These are phyloP conservation scores for Phycomyces blakesleeanus DNA, from an alignment of 192 early-diverging fungal genomes.

Conservation along the genomic window DNA sequence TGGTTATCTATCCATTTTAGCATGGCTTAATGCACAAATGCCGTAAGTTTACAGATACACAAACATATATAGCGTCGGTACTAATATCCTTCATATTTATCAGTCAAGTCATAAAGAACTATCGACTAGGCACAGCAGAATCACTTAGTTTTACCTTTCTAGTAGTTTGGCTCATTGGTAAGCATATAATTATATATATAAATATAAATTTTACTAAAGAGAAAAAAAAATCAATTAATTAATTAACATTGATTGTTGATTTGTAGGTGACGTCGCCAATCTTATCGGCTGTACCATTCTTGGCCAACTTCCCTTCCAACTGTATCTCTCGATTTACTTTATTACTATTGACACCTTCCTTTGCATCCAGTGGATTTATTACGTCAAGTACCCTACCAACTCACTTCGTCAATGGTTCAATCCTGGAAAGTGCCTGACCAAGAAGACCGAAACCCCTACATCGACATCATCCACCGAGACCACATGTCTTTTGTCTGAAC, in stretches of 20 bases:
- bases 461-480: too few relatives aligned
- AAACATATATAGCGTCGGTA: not conserved
- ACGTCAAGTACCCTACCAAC: constrained; percentile 20
- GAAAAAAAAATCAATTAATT: constrained; percentile 1
- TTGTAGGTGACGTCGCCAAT: constrained; percentile 64
- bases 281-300: constrained; percentile 66
- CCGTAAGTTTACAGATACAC: constrained; percentile 54
- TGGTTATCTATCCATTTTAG: constrained; percentile 57
- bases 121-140: constrained; percentile 41
- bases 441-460: too few relatives aligned
- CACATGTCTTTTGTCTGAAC: too few relatives aligned
- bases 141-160: constrained; percentile 54
- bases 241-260: not conserved
- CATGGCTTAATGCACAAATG: constrained; percentile 71
- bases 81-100: not conserved
- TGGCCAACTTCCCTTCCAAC: constrained; percentile 67
- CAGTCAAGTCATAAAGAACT: constrained; percentile 55
- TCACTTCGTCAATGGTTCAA: constrained; percentile 15
- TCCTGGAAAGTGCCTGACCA: not conserved
- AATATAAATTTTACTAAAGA: too few relatives aligned
- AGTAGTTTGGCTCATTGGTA: constrained; percentile 57
- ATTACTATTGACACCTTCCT: constrained; percentile 23
- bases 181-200: too few relatives aligned
- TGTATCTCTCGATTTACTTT: constrained; percentile 29
- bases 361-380: constrained; percentile 30